Conservation (phyloP, 2,329 filamentous ascomycete genomes). For the Clathrospora elynae region DNA sequence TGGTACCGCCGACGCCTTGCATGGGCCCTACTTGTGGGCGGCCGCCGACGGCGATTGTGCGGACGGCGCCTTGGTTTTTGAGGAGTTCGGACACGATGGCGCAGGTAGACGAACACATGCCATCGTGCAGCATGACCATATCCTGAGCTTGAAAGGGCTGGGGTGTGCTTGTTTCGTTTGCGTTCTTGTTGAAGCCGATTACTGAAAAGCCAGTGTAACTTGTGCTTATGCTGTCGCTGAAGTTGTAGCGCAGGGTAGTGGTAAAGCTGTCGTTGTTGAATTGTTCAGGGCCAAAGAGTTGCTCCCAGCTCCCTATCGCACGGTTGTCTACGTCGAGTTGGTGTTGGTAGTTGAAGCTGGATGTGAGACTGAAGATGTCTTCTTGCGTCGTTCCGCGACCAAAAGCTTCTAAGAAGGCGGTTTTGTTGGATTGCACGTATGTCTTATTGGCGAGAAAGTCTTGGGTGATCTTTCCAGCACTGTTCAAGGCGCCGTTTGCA, state of each 20-base stretch:
- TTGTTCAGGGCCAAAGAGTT: slow-evolving; percentile 45
- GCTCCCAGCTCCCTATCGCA: slow-evolving; percentile 40
- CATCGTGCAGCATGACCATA: slow-evolving; percentile 52
- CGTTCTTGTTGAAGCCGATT: slow-evolving; percentile 39
- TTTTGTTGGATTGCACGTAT: slow-evolving; percentile 35
- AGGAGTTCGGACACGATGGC: slow-evolving; percentile 54
- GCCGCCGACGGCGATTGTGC: slow-evolving; percentile 52
- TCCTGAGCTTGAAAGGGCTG: slow-evolving; percentile 48
- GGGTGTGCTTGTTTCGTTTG: slow-evolving; percentile 36
- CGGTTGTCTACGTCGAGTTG: slow-evolving; percentile 39
- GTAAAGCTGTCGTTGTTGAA: slow-evolving; percentile 46
- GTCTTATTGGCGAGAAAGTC: slow-evolving; percentile 40
- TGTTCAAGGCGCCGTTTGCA: slow-evolving; percentile 49
- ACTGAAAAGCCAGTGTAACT: slow-evolving; percentile 38
- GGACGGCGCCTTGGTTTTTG: slow-evolving; percentile 52
- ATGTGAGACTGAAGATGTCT: slow-evolving; percentile 34
- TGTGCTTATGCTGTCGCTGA: slow-evolving; percentile 38
- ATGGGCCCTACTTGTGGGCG: slow-evolving; percentile 50
- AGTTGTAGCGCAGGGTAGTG: slow-evolving; percentile 45
- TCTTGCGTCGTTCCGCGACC: slow-evolving; percentile 23
- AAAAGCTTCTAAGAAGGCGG: slow-evolving; percentile 35
- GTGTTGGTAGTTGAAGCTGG: slow-evolving; percentile 42
- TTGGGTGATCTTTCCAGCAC: slow-evolving; percentile 40
- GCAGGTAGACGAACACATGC: slow-evolving; percentile 55
- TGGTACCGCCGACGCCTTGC: slow-evolving; percentile 54